Evolutionary conservation across 345 rosid genomes (phyloP), one percentile per base, ranked within the genome.

Genomic region (sweet orange (Citrus sinensis)): DNA sequence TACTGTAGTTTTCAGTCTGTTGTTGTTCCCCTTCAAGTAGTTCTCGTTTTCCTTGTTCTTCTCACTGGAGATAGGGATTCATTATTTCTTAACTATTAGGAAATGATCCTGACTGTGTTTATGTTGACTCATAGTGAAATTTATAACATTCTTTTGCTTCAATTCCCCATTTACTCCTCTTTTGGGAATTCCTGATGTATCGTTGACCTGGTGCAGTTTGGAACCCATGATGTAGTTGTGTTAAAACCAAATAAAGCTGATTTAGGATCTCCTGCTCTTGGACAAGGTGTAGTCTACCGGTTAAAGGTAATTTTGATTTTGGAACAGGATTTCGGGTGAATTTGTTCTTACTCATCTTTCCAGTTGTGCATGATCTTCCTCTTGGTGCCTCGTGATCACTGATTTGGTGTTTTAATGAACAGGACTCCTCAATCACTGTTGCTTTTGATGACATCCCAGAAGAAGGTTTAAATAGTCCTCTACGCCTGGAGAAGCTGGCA

Each of bases 251-350:
- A 89, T 86, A 96, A 94, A 83, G 88, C 99, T 61, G 97, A 92
- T 87, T 78, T 88, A 80, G 91, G 92, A 67, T 91, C 97, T 37
- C 90, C 97, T 87, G 86, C 95, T 71, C 90, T 96, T 56, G 99
- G 94, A 2, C 99, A 96, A 90, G 99, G 99, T 55, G 98, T 95
- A 7, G 98, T 95, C 68, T 94, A 95, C 77, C 87, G 94, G 59
- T 73, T 95, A 29, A 94, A 91, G 93, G 97, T 91, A 82, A 73
- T 77, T 67, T 30, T 65, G 63, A 61, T 63, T 72, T 76, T 60
- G 54, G 65, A 61, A 67, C 49, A 6, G 29, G 55, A 20, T 7
- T n/a, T 30, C 62, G 40, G 70, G 32, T 27, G 25, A 16, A 79
- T 71, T n/a, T 46, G 49, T 58, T 70, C 35, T 46, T 69, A 6